Conservation (phyloP, 306 rosid species). For the Ziziphus jujuba region DNA sequence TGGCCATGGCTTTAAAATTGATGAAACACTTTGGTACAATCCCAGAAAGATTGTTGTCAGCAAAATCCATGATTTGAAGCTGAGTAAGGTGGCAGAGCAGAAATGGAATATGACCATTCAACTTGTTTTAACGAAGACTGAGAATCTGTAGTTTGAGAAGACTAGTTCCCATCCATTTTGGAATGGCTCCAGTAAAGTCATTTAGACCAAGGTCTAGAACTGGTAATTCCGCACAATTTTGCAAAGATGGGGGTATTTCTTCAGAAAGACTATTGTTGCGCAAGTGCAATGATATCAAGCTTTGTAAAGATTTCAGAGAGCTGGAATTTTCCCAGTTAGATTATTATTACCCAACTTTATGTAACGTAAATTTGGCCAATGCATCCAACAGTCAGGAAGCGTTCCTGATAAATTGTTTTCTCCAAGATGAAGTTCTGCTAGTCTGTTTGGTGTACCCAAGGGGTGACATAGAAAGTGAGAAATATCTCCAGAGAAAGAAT, state of each 20-base stretch:
- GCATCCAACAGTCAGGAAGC: constrained; percentile 15
- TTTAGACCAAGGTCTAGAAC: constrained; percentile 9
- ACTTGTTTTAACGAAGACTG: constrained; percentile 11
- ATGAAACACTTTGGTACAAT: constrained; percentile 36
- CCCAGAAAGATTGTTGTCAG: constrained; percentile 31
- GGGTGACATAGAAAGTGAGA: constrained; percentile 3
- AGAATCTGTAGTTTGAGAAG: constrained; percentile 1
- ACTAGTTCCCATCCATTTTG: constrained; percentile 10
- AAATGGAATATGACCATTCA: background rate
- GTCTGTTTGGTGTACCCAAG: background rate
- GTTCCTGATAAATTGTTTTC: constrained; percentile 12
- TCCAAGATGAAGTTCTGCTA: background rate
- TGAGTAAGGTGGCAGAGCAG: constrained; percentile 2
- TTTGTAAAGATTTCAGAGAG: constrained; percentile 8
- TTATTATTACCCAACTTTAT: constrained; percentile 12
- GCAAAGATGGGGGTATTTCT: background rate
- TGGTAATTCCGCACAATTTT: background rate
- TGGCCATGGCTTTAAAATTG: background rate
- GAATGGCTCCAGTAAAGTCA: constrained; percentile 17
- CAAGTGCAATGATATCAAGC: constrained; percentile 4
- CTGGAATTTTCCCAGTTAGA: constrained; percentile 18
- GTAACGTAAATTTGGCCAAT: background rate
- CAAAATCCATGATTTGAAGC: constrained; percentile 25
- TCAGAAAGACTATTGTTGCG: constrained; percentile 18
- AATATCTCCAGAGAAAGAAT: background rate